Conservation (phyloP, 805 yeast genomes). For the Wickerhamiella lipophila region DNA sequence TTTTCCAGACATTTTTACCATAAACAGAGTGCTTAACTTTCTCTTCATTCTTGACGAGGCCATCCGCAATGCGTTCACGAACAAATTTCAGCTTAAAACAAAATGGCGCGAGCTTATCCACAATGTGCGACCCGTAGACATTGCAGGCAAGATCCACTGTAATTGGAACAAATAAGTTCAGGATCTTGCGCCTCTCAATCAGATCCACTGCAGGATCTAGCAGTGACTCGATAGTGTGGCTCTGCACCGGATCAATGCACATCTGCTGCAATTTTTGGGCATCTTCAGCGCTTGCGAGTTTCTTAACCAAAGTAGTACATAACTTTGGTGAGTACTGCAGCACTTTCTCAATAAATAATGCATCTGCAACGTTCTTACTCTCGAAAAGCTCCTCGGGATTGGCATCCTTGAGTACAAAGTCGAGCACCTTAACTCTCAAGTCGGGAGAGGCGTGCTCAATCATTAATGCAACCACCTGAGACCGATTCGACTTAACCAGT, state of each 20-base stretch:
- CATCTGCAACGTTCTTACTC: constrained; percentile 3
- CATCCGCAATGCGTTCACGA: constrained; percentile 73
- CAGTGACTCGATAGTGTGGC: constrained; percentile 70
- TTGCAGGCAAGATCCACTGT: constrained; percentile 58
- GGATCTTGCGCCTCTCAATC: constrained; percentile 50
- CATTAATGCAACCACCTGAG: constrained; percentile 15
- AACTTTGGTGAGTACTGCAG: constrained; percentile 55
- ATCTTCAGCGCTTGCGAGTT: neutral
- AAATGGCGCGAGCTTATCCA: constrained; percentile 73
- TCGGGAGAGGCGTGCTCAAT: constrained; percentile 16
- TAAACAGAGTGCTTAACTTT: constrained; percentile 72
- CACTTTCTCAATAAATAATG: constrained; percentile 54
- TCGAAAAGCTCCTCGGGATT: neutral
- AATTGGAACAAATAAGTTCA: constrained; percentile 48
- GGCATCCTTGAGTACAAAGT: constrained; percentile 13
- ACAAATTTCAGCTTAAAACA: constrained; percentile 65
- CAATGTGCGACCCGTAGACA: constrained; percentile 82
- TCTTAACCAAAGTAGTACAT: constrained; percentile 23
- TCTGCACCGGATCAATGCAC: constrained; percentile 82
- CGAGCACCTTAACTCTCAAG: constrained; percentile 1
- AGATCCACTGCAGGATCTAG: constrained; percentile 37
- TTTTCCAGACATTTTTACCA: constrained; percentile 89
- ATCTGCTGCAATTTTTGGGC: constrained; percentile 52
- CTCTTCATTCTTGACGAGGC: constrained; percentile 43
- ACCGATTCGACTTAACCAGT: constrained; percentile 22